Evolutionary conservation across 768 basidiomycete genomes (phyloP), one percentile per base, ranked within the genome.

Genomic region (Neoboletus subvelutipes): DNA sequence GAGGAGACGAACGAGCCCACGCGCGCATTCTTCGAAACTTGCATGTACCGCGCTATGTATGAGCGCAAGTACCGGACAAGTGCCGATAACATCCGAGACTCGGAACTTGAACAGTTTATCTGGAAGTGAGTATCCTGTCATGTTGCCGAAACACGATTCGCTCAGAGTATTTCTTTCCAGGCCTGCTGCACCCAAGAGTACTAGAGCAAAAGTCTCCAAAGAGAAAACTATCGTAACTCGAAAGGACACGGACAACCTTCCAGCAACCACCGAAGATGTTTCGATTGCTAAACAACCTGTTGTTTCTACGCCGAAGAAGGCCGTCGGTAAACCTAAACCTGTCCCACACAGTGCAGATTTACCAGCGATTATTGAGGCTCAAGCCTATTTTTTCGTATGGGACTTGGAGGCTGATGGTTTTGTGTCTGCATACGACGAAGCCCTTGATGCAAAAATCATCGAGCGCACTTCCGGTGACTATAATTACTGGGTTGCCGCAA

Each of bases 1-100:
- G 82, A 80, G 13, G 86, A 86, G 5, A 93, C 92, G 45, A 85
- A 84, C 50, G 79, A 71, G 50, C 88, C 91, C 1, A 95, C 92
- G 0, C 83, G 86, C 46, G 87, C 83, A 17, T 90, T 94, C 70
- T 97, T 98, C 68, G 94, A 98, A 75, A 87, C 87, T 26, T 92
- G 94, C 74, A 90, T 98, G 81, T 91, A 96, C 64, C 86, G 92
- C 29, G 96, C 96, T 56, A 94, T 98, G 86, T 98, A 88, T 72
- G 97, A 99, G 69, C 84, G 94, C 74, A 95, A 94, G 76, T 88
- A 89, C 77, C 86, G 80, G 64, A 77, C 64, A 50, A 84, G 83
- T 63, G 90, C 91, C 12, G 87, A 91, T 53, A 82, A 78, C 57
- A 81, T 87, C 18, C 72, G 70, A 31, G 88, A 92, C 64, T 73